Evolutionary conservation across 345 rosid genomes (phyloP), one percentile per base, ranked within the genome.

Genomic region (Euclidium syriacum): DNA sequence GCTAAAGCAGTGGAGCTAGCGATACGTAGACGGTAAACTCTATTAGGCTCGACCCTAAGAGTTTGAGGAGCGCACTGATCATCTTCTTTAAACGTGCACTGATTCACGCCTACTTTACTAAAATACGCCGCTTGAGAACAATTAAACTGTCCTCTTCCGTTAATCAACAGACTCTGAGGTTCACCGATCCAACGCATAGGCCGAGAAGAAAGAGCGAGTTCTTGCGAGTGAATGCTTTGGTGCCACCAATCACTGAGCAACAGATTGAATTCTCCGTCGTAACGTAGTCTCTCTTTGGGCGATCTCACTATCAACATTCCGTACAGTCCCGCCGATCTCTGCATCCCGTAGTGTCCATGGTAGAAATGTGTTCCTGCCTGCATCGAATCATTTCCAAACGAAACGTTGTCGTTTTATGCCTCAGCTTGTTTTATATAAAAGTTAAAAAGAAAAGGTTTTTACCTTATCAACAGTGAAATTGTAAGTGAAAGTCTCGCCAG

Each of bases 181-280:
- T 91, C 96, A 2, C 85, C 88, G 5, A 88, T 78, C 95, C 96
- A 88, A 7, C 80, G 88, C 26, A 86, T 71, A 1, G 95, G 88
- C 0, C 34, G 59, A 7, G 91, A 79, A 17, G 86, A 81, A 18
- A 88, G 90, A 35, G 82, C 84, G 12, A 82, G 68, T 58, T 86
- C 88, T 77, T 91, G 98, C 1, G 65, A 63, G 20, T 73, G 88
- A 40, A 44, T 75, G 29, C 78, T 66, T 66, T 74, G 25, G 66
- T 88, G 98, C 91, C 95, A 86, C 95, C 96, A 91, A 35, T 91
- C 95, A 43, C 92, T 91, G 7, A 91, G 65, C 36, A 91, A 52
- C 0, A 88, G 49, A 35, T 75, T 70, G 29, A 82, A 73, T 58
- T 86, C 95, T 1, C 78, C 85, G 36, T 88, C 87, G 27, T 91